These are phyloP conservation scores for Cajanus cajan DNA, from an alignment of 306 rosid species.

Conservation along the genomic window DNA sequence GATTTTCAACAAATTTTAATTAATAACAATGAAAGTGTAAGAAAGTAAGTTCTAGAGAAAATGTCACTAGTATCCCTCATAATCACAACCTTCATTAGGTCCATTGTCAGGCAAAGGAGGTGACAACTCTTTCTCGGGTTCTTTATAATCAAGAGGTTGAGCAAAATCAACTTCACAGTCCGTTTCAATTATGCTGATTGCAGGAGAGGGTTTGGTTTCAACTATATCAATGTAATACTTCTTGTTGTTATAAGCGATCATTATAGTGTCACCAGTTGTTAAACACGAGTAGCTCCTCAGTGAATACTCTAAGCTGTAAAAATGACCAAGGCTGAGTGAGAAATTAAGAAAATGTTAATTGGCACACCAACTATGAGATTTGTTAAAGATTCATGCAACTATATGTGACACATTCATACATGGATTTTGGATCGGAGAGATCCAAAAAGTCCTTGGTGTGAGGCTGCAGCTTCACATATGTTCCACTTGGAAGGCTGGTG, in stretches of 20 bases:
- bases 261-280: slow-evolving; percentile 55
- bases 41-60: too few species aligned
- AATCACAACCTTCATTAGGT: slow-evolving; percentile 29
- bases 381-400: not conserved
- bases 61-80: too few species aligned
- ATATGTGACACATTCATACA: slow-evolving; percentile 7
- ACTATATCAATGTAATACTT: slow-evolving; percentile 49
- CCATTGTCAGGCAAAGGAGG: slow-evolving; percentile 17
- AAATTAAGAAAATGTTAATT: not conserved
- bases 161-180: slow-evolving; percentile 58
- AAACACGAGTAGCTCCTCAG: slow-evolving; percentile 53
- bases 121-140: slow-evolving; percentile 27
- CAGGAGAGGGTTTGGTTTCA: slow-evolving; percentile 55
- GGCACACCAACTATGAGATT: not conserved
- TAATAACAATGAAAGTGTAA: too few species aligned
- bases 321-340: not conserved
- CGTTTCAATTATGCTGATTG: slow-evolving; percentile 48
- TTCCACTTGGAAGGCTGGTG: slow-evolving; percentile 41
- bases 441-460: slow-evolving; percentile 55
- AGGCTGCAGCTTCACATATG: slow-evolving; percentile 57
- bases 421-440: slow-evolving; percentile 51
- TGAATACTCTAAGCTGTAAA: slow-evolving; percentile 50
- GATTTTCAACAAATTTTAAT: too few species aligned
- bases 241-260: slow-evolving; percentile 53
- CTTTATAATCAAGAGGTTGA: slow-evolving; percentile 39